A percentile compares a stretch with the other conserved stretches of the same genome.
phyloP scores from a whole-genome alignment of 306 rosid species.

The Prunus armeniaca region DNA sequence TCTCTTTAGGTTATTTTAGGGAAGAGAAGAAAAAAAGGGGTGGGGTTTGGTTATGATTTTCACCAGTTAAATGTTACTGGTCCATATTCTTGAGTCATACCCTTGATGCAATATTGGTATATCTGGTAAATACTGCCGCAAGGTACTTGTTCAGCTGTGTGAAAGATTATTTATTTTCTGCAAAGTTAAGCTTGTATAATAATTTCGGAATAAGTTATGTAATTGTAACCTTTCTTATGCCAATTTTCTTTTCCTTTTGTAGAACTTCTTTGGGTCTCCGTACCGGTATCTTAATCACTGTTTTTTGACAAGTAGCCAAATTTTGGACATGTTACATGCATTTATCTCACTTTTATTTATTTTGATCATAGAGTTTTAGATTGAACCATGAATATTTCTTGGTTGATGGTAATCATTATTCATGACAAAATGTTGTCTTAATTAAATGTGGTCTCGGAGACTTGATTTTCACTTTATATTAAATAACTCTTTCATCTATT shows the following conservation, averaged over 20 bases:
- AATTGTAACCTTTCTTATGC: neutral
- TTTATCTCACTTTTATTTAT: no score
- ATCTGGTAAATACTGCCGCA: neutral
- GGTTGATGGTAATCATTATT: no score
- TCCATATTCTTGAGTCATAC: slow-evolving; percentile 9
- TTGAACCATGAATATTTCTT: no score
- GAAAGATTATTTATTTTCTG: neutral
- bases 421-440: no score
- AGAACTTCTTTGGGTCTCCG: neutral
- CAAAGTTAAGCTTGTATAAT: neutral
- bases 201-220: neutral
- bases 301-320: no score
- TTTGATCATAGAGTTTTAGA: no score
- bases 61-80: slow-evolving; percentile 9
- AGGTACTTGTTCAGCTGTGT: neutral
- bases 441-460: no score
- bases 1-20: neutral
- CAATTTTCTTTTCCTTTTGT: neutral
- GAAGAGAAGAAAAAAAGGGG: neutral
- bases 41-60: neutral
- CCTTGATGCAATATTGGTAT: slow-evolving; percentile 2
- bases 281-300: no score
- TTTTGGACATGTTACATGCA: no score
- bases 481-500: neutral
- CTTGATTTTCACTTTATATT: no score